These are phyloP conservation scores for Ganoderma boninense DNA, from an alignment of 1,284 basidiomycete species.

Conservation along the genomic window DNA sequence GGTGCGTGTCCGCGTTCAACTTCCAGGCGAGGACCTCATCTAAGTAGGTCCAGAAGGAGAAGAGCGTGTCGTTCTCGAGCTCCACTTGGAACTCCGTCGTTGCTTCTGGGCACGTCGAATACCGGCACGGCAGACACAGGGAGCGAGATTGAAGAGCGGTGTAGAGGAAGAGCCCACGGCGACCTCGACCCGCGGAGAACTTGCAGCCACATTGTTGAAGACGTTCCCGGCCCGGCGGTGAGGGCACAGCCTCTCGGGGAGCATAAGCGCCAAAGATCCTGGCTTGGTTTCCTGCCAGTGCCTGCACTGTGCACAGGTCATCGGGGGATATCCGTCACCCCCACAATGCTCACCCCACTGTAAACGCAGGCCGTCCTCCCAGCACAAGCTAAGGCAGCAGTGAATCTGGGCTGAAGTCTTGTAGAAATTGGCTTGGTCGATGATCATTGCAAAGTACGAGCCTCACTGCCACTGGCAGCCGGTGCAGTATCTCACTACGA, in stretches of 20 bases:
- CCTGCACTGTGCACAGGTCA: slow-evolving; percentile 28
- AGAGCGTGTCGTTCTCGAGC: slow-evolving; percentile 37
- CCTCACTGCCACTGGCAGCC: slow-evolving; percentile 38
- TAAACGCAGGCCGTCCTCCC: slow-evolving; percentile 46
- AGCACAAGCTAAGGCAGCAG: slow-evolving; percentile 35
- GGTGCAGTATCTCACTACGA: slow-evolving; percentile 37
- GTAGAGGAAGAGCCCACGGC: neutral
- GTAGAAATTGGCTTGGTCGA: slow-evolving; percentile 41
- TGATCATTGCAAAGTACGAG: slow-evolving; percentile 43
- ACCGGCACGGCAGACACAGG: neutral
- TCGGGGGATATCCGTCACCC: slow-evolving; percentile 47
- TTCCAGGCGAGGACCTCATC: slow-evolving; percentile 38
- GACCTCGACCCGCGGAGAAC: neutral
- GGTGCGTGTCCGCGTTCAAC: neutral
- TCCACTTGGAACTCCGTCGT: slow-evolving; percentile 34
- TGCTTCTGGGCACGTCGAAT: slow-evolving; percentile 6
- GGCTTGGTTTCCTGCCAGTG: neutral
- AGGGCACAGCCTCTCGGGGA: neutral
- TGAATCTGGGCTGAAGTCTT: slow-evolving; percentile 46
- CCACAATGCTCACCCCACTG: slow-evolving; percentile 40
- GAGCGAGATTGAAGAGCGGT: neutral
- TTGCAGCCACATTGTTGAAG: neutral
- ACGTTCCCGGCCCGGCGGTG: too few species aligned
- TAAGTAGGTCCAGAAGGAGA: slow-evolving; percentile 32
- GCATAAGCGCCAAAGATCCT: neutral